These are phyloP conservation scores for Croton setiger DNA, from an alignment of 441 rosid genomes.

Conservation along the genomic window DNA sequence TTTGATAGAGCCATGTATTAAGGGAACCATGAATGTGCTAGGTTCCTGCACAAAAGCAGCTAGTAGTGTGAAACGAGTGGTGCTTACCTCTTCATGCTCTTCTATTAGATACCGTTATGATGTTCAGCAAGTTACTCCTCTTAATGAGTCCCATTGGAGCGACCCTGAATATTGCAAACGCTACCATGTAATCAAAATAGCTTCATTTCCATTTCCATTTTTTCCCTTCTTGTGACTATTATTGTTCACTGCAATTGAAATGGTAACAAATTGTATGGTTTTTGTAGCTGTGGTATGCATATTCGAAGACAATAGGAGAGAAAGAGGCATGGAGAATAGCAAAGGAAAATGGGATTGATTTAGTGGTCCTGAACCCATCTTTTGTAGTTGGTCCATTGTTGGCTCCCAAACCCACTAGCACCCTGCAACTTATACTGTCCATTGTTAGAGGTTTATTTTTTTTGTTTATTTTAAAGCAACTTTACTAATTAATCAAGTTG, in stretches of 20 bases:
- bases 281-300: constrained; percentile 65
- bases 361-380: constrained; percentile 73
- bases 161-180: constrained; percentile 67
- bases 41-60: constrained; percentile 54
- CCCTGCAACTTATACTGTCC: constrained; percentile 43
- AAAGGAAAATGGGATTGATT: constrained; percentile 51
- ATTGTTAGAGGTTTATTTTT: constrained; percentile 63
- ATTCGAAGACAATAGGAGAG: constrained; percentile 65
- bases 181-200: constrained; percentile 39
- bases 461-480: constrained; percentile 27
- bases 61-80: constrained; percentile 51
- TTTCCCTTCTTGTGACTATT: not conserved
- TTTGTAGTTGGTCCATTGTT: constrained; percentile 68
- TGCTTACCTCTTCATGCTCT: constrained; percentile 80
- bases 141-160: constrained; percentile 75
- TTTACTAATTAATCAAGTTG: too few species aligned
- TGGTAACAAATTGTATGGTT: too few species aligned
- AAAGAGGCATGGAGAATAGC: constrained; percentile 77
- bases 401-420: constrained; percentile 64
- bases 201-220: not conserved
- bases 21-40: constrained; percentile 72
- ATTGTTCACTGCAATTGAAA: too few species aligned
- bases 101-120: constrained; percentile 53
- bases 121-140: constrained; percentile 43
- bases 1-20: constrained; percentile 66